Conservation (phyloP, 164 flowering plant genomes). For the Tetrastigma voinierianum region DNA sequence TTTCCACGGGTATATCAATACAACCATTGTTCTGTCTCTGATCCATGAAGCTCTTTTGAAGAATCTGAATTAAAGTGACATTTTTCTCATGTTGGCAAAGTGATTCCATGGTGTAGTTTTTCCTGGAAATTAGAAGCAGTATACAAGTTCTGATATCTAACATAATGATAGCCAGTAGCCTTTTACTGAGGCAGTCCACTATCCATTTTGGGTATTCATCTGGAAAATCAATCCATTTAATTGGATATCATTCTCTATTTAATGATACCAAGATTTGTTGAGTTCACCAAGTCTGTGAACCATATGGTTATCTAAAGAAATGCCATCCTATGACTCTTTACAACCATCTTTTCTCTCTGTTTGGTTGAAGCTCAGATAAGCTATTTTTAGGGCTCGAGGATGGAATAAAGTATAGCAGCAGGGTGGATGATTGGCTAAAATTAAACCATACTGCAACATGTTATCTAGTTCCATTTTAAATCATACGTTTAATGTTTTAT, state of each 20-base stretch:
- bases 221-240: too few species aligned
- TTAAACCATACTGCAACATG: neutral
- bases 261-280: neutral
- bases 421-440: neutral
- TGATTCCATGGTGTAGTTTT: too few species aligned
- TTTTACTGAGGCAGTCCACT: too few species aligned
- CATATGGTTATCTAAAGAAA: neutral
- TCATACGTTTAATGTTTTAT: too few species aligned
- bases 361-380: neutral
- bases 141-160: too few species aligned
- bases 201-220: too few species aligned
- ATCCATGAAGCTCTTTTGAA: neutral
- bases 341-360: neutral
- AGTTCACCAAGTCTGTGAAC: neutral
- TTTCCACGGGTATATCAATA: constrained; percentile 84
- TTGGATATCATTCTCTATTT: neutral
- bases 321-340: neutral
- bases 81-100: too few species aligned
- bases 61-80: too few species aligned
- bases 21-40: neutral
- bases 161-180: too few species aligned
- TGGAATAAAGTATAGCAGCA: neutral
- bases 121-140: too few species aligned
- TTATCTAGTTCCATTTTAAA: too few species aligned
- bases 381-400: neutral